Evolutionary conservation across 2,329 filamentous ascomycete genomes (phyloP), one percentile per base, ranked within the genome.

Genomic region (Alternaria incomplexa): DNA sequence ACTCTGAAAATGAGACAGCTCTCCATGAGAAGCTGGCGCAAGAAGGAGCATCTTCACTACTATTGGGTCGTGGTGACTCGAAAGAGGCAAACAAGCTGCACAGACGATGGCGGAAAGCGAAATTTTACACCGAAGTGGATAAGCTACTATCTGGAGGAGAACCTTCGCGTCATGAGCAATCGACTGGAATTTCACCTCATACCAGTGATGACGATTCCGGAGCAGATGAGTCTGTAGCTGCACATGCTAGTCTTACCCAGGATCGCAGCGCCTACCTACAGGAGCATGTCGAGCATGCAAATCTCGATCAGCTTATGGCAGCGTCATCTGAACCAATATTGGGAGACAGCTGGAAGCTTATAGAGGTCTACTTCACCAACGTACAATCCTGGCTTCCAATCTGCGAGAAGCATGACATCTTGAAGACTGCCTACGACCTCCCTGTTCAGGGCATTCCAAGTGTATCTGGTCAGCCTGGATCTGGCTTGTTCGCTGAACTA

Each of bases 331-430:
- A 22, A 51, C 47, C 28, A 52, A 15, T 36, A 52, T 15, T n/a
- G 17, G 48, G 30, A 15, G 85, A 87, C 71, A 87, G 85, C 73
- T 89, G 84, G 81, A 82, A 85, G 3, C 83, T 93, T 5, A 80
- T 93, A 43, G 90, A 93, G 67, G 84, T 91, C 5, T 93, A 93
- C 74, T 91, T 92, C 63, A 87, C 90, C 1, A 92, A 92, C 69
- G 92, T 89, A 0, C 90, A 93, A 74, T 88, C 86, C 56, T 94
- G 91, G 91, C 84, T 94, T 25, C 91, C 91, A 0, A 88, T 94
- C 25, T 82, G 90, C 11, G 89, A 93, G 66, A 90, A 89, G 65
- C 86, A 90, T 52, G 84, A 86, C 45, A 81, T 92, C 5, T 81
- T 90, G 28, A 85, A 85, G 25, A 80, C 84, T 4, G 86, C 85